Evolutionary conservation across 306 rosid genomes (phyloP), one percentile per base, ranked within the genome.

Genomic region (Prunus padus): DNA sequence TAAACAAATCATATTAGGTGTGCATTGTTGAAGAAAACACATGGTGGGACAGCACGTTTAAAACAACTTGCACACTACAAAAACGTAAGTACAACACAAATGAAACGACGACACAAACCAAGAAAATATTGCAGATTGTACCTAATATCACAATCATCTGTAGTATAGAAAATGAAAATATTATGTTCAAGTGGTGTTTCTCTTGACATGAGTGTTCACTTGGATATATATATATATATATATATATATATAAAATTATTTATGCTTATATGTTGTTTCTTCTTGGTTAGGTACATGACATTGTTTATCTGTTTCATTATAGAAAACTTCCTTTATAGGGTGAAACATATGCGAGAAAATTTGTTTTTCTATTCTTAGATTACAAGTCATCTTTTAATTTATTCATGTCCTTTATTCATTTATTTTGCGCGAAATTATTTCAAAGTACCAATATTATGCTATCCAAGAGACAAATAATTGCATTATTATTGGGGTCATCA

Each of bases 11-110:
- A 56, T 72, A 3, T 26, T 76, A 14, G 77, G 66, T 28, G 23
- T 55, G 52, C n/a, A 54, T 18, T 46, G 59, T 60, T 73, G 77
- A 60, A 44, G 22, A 44, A 73, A 45, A 25, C 77, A 73, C 68
- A 73, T 73, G 77, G 77, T 59, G 69, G 77, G 77, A 12, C 63
- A 70, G n/a, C 12, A 55, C 25, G 3, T 50, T 25, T 49, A 37
- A 47, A 11, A 47, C 11, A 47, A 11, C 0, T 47, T 47, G 51
- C 51, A 3, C 16, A 11, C 51, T 13, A 47, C 13, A 47, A 47
- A 47, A 37, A 50, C 57, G 0, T 46, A 67, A 46, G 47, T 25
- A 67, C 45, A 69, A n/a, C 76, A 56, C 67, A 23, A 37, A 15
- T 50, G 55, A 71, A 55, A 22, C 25, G 3, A 22, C 23, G 75